These are phyloP conservation scores for Escallonia rubra DNA, from an alignment of 129 eudicot genomes.

Conservation along the genomic window DNA sequence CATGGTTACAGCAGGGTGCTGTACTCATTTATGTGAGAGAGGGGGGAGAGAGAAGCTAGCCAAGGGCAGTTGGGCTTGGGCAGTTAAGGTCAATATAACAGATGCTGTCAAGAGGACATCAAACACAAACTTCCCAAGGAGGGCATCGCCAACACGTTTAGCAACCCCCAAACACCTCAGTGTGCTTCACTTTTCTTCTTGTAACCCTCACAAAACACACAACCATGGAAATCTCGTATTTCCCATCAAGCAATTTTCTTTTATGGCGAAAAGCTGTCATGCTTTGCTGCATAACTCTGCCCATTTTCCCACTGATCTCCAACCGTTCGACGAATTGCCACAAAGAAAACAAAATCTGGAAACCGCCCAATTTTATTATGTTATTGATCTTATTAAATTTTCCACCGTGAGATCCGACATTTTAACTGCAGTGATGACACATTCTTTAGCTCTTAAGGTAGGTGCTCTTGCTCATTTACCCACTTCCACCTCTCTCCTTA, in stretches of 20 bases:
- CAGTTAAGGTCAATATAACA: no score
- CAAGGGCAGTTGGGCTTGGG: no score
- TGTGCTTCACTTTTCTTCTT: no score
- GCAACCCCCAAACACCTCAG: no score
- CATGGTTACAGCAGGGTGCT: no score
- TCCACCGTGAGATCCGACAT: constrained; percentile 20
- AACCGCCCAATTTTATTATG: constrained; percentile 22
- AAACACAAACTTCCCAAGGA: no score
- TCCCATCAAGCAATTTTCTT: constrained; percentile 9
- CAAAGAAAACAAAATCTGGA: constrained; percentile 15
- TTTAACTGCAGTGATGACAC: constrained; percentile 26
- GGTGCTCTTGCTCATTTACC: constrained; percentile 50
- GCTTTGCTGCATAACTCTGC: background rate
- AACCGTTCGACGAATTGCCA: constrained; percentile 49
- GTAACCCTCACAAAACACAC: background rate
- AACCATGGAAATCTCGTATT: constrained; percentile 8
- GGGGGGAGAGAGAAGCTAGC: no score
- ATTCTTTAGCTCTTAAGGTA: constrained; percentile 42
- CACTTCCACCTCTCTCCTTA: constrained; percentile 40
- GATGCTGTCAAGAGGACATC: no score
- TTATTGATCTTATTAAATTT: constrained; percentile 34
- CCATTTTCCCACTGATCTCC: constrained; percentile 5
- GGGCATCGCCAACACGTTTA: no score
- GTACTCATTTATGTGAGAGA: no score
- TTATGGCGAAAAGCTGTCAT: constrained; percentile 7